phyloP scores from a whole-genome alignment of 768 basidiomycete species.

The Podaxis sp. region DNA sequence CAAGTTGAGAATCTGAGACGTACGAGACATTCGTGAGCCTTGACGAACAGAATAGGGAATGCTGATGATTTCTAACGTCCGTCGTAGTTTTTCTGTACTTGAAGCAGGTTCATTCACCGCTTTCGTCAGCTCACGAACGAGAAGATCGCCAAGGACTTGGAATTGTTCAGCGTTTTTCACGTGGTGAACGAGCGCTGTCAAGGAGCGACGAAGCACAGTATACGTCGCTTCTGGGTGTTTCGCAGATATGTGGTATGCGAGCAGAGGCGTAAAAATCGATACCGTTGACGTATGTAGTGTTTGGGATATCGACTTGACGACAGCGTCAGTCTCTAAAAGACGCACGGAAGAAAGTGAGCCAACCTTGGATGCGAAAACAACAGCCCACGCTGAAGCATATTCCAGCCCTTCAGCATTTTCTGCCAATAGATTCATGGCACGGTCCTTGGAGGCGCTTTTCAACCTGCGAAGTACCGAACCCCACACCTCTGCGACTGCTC shows the following conservation, averaged over 20 bases:
- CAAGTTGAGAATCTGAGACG: conserved; percentile 17
- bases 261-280: conserved; percentile 54
- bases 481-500: conserved; percentile 86
- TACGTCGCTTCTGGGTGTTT: conserved; percentile 37
- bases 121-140: conserved; percentile 37
- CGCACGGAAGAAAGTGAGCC: conserved; percentile 8
- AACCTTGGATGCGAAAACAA: conserved; percentile 80
- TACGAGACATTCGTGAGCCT: conserved; percentile 65
- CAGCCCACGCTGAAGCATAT: conserved; percentile 67
- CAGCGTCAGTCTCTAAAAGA: conserved; percentile 4
- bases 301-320: conserved; percentile 68
- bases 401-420: conserved; percentile 46
- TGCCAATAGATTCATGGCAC: conserved; percentile 53
- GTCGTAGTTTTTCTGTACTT: conserved; percentile 34
- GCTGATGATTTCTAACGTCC: conserved; percentile 52
- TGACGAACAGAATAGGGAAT: conserved; percentile 61
- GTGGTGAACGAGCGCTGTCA: conserved; percentile 84
- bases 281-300: conserved; percentile 74
- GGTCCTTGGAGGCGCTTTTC: conserved; percentile 53
- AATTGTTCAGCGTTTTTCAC: conserved; percentile 69
- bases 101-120: conserved; percentile 12
- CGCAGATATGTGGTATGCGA: conserved; percentile 48
- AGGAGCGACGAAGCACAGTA: conserved; percentile 60
- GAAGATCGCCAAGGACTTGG: conserved; percentile 45
- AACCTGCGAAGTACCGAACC: conserved; percentile 70